Conservation (phyloP, 306 rosid genomes). For the Mimosa bimucronata region DNA sequence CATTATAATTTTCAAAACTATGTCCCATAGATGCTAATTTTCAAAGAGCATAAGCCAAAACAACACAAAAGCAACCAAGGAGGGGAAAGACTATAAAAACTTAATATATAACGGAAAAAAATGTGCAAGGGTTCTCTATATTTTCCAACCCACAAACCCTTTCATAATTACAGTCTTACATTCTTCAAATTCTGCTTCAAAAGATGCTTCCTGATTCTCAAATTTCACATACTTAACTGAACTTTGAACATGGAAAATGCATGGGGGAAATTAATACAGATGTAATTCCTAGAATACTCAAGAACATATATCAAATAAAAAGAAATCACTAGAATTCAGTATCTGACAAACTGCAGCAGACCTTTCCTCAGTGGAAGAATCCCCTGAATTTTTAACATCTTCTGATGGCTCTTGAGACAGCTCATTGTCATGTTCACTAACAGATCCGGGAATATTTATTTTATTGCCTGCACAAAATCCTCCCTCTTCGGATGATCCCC, state of each 20-base stretch:
- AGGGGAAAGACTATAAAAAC: background rate
- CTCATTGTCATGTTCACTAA: constrained; percentile 35
- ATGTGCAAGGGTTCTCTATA: background rate
- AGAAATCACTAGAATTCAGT: constrained; percentile 26
- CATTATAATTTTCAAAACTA: background rate
- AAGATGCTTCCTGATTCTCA: background rate
- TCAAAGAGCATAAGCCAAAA: background rate
- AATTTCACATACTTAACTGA: constrained; percentile 6
- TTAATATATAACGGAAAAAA: no score
- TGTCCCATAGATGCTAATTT: background rate
- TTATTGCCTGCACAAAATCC: constrained; percentile 40
- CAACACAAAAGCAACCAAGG: background rate
- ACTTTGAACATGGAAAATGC: constrained; percentile 23
- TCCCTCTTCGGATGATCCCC: constrained; percentile 42
- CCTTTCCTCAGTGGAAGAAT: constrained; percentile 46
- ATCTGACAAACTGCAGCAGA: constrained; percentile 32
- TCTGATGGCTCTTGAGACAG: constrained; percentile 46
- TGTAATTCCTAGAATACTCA: constrained; percentile 5
- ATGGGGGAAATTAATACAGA: constrained; percentile 8
- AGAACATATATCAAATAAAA: constrained; percentile 23
- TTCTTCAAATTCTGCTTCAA: background rate
- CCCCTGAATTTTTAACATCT: constrained; percentile 41
- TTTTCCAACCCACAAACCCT: constrained; percentile 19
- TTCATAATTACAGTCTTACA: background rate
- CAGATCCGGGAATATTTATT: constrained; percentile 34